A percentile compares a stretch with the other conserved stretches of the same genome.
These are phyloP conservation scores for Acanthamoeba culbertsoni DNA, from an alignment of 208 protist genomes.

Conservation along the genomic window DNA sequence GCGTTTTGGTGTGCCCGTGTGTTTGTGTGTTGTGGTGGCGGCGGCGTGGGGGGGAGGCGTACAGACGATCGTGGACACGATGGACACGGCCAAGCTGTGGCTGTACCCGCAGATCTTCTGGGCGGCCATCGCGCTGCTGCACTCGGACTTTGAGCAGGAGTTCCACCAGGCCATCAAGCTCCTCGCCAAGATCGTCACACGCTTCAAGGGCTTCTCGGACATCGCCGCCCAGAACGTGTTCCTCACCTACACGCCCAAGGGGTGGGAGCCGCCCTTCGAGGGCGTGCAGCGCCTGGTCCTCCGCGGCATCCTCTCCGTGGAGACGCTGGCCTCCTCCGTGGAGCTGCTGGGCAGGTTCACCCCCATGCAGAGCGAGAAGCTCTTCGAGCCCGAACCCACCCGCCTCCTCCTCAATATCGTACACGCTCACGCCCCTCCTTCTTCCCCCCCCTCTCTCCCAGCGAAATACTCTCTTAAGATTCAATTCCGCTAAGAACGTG, in stretches of 20 bases:
- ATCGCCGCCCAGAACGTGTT: slow-evolving; percentile 54
- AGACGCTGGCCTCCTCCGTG: background rate
- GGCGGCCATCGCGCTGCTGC: slow-evolving; percentile 54
- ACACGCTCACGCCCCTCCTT: background rate
- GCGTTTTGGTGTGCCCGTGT: background rate
- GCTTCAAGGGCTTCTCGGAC: slow-evolving; percentile 54
- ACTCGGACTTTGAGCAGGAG: slow-evolving; percentile 58
- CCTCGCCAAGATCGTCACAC: slow-evolving; percentile 6
- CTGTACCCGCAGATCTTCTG: slow-evolving; percentile 61
- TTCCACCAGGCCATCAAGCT: slow-evolving; percentile 58
- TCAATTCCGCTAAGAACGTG: too few species aligned
- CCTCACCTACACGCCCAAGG: slow-evolving; percentile 42
- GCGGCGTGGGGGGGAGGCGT: too few species aligned
- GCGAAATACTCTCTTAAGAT: background rate
- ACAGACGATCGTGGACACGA: slow-evolving; percentile 26
- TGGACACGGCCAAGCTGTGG: slow-evolving; percentile 56
- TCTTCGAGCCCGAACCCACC: slow-evolving; percentile 43
- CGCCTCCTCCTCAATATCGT: slow-evolving; percentile 27
- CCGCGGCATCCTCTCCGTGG: slow-evolving; percentile 12
- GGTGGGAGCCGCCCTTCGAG: slow-evolving; percentile 23
- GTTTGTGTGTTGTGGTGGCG: background rate
- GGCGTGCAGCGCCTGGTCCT: background rate
- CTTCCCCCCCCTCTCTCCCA: background rate
- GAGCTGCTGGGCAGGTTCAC: slow-evolving; percentile 57
- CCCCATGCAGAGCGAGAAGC: slow-evolving; percentile 19